These are phyloP conservation scores for Gossypioides kirkii DNA, from an alignment of 345 rosid species.

Conservation along the genomic window DNA sequence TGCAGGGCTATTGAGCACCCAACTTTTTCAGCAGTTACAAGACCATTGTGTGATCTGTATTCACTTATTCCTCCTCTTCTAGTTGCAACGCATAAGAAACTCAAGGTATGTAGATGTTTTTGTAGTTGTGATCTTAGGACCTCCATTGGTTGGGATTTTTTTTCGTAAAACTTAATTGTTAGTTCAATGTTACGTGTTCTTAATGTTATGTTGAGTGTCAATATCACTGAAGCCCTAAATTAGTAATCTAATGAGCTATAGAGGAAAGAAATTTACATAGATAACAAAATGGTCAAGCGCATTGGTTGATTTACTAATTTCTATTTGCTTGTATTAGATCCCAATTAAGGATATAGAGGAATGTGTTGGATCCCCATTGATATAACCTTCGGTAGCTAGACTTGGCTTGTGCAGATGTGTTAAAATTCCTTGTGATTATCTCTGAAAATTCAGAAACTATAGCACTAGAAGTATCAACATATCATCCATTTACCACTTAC, in stretches of 20 bases:
- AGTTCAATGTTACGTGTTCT: background rate
- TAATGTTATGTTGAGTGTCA: background rate
- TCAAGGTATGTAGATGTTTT: conserved; percentile 52
- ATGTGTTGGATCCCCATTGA: background rate
- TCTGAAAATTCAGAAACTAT: background rate
- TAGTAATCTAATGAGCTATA: background rate
- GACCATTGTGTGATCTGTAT: conserved; percentile 96
- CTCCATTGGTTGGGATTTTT: background rate
- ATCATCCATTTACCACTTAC: background rate
- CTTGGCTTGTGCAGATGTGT: background rate
- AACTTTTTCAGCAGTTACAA: conserved; percentile 89
- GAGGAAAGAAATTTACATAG: background rate
- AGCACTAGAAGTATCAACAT: background rate
- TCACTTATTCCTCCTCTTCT: conserved; percentile 86
- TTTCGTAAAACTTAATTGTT: background rate
- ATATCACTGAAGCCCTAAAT: background rate
- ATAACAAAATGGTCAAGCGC: background rate
- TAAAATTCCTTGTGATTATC: background rate
- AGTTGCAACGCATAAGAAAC: conserved; percentile 85
- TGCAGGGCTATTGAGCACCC: conserved; percentile 98
- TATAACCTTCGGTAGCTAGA: background rate
- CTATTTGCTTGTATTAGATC: background rate
- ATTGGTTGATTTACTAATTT: background rate
- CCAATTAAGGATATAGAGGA: background rate
- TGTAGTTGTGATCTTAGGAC: background rate